These are phyloP conservation scores for Pisolithus marmoratus DNA, from an alignment of 768 basidiomycete species.

Conservation along the genomic window DNA sequence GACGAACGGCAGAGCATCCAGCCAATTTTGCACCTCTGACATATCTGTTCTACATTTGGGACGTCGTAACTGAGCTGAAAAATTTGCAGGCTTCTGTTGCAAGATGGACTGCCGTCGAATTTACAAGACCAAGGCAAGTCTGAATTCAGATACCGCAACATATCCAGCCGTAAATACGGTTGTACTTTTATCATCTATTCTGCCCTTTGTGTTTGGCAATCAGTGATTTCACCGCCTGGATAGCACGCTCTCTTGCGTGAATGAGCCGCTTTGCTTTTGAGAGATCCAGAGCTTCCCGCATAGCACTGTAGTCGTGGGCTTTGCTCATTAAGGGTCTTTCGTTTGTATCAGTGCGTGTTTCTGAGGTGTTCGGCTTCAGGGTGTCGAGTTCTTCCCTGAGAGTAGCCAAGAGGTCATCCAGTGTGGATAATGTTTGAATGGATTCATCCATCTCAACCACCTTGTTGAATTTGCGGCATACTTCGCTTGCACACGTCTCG, in stretches of 20 bases:
- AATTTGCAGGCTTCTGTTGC: neutral
- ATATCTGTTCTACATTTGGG: neutral
- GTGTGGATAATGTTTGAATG: conserved; percentile 46
- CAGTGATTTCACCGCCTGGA: conserved; percentile 53
- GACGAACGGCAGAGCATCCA: conserved; percentile 63
- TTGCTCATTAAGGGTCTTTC: conserved; percentile 13
- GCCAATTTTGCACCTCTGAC: conserved; percentile 71
- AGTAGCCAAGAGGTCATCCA: conserved; percentile 58
- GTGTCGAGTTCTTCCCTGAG: conserved; percentile 41
- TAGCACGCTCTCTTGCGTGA: conserved; percentile 61
- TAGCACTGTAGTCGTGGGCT: conserved; percentile 41
- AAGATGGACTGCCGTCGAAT: neutral
- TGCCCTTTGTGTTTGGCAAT: conserved; percentile 36
- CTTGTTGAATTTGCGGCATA: conserved; percentile 61
- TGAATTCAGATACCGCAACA: no score
- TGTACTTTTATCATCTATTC: neutral
- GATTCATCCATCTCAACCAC: conserved; percentile 64
- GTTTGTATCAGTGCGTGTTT: neutral
- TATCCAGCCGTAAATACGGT: neutral
- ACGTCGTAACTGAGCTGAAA: conserved; percentile 6
- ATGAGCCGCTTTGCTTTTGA: conserved; percentile 63
- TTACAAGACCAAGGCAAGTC: neutral
- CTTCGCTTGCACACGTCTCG: conserved; percentile 68
- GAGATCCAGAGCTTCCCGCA: conserved; percentile 42
- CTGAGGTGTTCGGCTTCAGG: neutral